These are phyloP conservation scores for Aspergillus wentii DNA, from an alignment of 495 filamentous ascomycete species.

Conservation along the genomic window DNA sequence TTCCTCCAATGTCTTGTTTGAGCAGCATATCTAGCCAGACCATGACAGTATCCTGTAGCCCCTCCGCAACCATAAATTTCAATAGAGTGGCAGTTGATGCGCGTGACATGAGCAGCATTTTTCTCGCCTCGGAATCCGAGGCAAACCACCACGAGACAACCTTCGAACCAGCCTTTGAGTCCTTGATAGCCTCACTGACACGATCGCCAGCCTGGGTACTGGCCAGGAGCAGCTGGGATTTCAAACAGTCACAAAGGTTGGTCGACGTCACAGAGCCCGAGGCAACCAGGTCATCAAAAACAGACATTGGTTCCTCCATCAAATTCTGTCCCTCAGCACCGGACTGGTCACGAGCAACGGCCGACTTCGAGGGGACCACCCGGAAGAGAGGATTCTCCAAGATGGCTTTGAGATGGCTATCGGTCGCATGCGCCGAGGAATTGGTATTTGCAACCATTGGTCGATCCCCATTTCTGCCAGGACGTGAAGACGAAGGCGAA, in stretches of 20 bases:
- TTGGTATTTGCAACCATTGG: constrained; percentile 19
- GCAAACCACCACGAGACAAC: constrained; percentile 39
- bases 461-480: constrained; percentile 11
- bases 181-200: constrained; percentile 24
- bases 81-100: constrained; percentile 11
- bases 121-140: constrained; percentile 23
- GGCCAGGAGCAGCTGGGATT: constrained; percentile 28
- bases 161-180: constrained; percentile 27
- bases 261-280: constrained; percentile 26
- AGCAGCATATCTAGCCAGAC: constrained; percentile 30
- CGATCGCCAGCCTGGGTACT: constrained; percentile 9
- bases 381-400: constrained; percentile 64
- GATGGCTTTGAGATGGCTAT: constrained; percentile 57
- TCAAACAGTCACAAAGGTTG: constrained; percentile 22
- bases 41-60: constrained; percentile 25
- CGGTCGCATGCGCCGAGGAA: constrained; percentile 35
- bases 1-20: constrained; percentile 22
- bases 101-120: constrained; percentile 22
- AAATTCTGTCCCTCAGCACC: constrained; percentile 12
- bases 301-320: constrained; percentile 30
- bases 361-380: constrained; percentile 22
- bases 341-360: constrained; percentile 7
- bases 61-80: constrained; percentile 40
- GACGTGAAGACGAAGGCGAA: too few relatives aligned
- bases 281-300: constrained; percentile 38